These are phyloP conservation scores for Gossypium thurberi DNA, from an alignment of 345 rosid species.

Conservation along the genomic window DNA sequence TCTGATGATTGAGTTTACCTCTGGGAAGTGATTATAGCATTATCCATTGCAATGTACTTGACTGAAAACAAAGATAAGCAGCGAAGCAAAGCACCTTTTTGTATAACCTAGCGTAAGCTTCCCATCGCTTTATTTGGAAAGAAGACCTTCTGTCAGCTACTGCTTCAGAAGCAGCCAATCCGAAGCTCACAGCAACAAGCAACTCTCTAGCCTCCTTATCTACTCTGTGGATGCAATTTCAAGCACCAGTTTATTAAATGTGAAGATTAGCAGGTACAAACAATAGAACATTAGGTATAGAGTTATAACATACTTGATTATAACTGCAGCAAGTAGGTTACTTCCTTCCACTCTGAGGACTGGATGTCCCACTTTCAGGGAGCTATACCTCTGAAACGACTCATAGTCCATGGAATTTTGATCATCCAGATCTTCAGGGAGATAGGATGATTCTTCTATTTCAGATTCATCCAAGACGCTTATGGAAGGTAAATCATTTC, in stretches of 20 bases:
- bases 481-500: conserved; percentile 30
- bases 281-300: not conserved
- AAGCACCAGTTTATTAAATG: not conserved
- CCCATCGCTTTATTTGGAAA: conserved; percentile 59
- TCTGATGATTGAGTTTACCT: not conserved
- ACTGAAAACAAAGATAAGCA: conserved; percentile 7
- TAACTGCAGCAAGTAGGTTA: conserved; percentile 68
- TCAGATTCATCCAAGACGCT: conserved; percentile 41
- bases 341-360: conserved; percentile 68
- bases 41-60: not conserved
- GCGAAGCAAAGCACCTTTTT: conserved; percentile 41
- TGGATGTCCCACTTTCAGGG: conserved; percentile 63
- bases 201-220: conserved; percentile 59
- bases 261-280: not conserved
- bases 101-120: conserved; percentile 58
- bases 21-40: not conserved
- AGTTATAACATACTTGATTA: conserved; percentile 34
- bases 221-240: conserved; percentile 34
- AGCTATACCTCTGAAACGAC: conserved; percentile 42
- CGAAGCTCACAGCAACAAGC: conserved; percentile 75
- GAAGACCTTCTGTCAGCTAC: conserved; percentile 67
- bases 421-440: conserved; percentile 33
- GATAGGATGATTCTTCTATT: conserved; percentile 29
- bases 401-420: conserved; percentile 27
- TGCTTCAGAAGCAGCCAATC: conserved; percentile 61